A percentile compares a stretch with the other conserved stretches of the same genome.
These are phyloP conservation scores for Fonsecaea multimorphosa DNA, from an alignment of 2,329 filamentous ascomycete genomes.

Conservation along the genomic window DNA sequence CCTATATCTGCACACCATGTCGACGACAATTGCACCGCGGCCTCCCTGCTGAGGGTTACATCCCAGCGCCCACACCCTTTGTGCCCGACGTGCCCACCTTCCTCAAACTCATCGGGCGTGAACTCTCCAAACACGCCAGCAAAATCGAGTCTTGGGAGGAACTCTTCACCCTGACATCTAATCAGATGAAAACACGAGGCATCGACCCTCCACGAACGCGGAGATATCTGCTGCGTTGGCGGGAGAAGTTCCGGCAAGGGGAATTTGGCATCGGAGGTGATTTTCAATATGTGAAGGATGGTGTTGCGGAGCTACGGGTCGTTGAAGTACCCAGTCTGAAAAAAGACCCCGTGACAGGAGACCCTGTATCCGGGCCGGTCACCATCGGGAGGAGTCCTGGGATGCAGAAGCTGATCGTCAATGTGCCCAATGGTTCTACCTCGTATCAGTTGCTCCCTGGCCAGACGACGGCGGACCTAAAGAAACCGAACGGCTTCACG, in stretches of 20 bases:
- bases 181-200: constrained; percentile 80
- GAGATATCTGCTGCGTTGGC: constrained; percentile 85
- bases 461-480: constrained; percentile 53
- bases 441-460: constrained; percentile 58
- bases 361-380: constrained; percentile 33
- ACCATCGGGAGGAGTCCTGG: constrained; percentile 57
- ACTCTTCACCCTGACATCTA: constrained; percentile 79
- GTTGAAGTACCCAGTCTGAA: constrained; percentile 59
- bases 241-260: constrained; percentile 80
- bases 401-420: constrained; percentile 65
- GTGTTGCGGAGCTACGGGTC: constrained; percentile 63
- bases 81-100: constrained; percentile 68
- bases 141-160: constrained; percentile 92
- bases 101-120: constrained; percentile 87
- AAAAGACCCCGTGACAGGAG: constrained; percentile 46
- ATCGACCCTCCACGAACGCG: constrained; percentile 83
- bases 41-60: constrained; percentile 34
- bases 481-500: constrained; percentile 68
- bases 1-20: constrained; percentile 37
- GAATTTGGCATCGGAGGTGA: constrained; percentile 83
- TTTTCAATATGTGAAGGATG: constrained; percentile 72
- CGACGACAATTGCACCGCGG: constrained; percentile 34
- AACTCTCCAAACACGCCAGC: constrained; percentile 76
- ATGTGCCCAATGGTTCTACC: constrained; percentile 62
- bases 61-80: constrained; percentile 73